phyloP scores from a whole-genome alignment of 805 yeast species.

The Dipodascus geniculatus region DNA sequence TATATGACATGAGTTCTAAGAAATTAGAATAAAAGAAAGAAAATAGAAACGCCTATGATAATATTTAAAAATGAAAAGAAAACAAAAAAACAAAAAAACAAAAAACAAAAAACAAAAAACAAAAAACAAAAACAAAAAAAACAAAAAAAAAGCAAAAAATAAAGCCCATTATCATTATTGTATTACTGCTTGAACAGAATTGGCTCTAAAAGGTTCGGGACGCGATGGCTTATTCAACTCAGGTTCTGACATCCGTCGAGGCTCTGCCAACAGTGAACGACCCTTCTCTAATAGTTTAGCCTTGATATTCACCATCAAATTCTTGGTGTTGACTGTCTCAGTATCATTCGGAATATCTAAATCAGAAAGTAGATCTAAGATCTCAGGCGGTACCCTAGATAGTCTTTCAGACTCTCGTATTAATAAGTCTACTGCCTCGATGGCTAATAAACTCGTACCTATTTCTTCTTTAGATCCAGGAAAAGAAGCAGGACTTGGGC shows the following conservation, averaged over 20 bases:
- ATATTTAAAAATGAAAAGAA: neutral
- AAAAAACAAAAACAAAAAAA: neutral
- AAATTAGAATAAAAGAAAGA: neutral
- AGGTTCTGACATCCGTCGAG: neutral
- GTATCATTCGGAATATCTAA: constrained; percentile 22
- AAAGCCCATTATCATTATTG: neutral
- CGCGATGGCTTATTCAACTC: neutral
- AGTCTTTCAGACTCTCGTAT: constrained; percentile 74
- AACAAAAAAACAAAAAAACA: too few species aligned
- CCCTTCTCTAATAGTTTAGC: neutral
- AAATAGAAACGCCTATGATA: neutral
- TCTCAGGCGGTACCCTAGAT: constrained; percentile 60
- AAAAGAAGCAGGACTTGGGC: constrained; percentile 21
- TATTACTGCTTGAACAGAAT: neutral
- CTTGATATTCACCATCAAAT: neutral
- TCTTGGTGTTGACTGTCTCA: neutral
- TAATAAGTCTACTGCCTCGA: constrained; percentile 77
- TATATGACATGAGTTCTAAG: neutral
- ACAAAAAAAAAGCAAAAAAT: neutral
- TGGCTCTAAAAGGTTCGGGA: neutral
- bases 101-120: too few species aligned
- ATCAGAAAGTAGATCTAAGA: constrained; percentile 38
- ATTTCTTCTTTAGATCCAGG: constrained; percentile 31
- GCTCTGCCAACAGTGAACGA: neutral
- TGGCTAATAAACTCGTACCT: constrained; percentile 48